These are phyloP conservation scores for Aspergillus viridinutans DNA, from an alignment of 2,329 filamentous ascomycete genomes.

Conservation along the genomic window DNA sequence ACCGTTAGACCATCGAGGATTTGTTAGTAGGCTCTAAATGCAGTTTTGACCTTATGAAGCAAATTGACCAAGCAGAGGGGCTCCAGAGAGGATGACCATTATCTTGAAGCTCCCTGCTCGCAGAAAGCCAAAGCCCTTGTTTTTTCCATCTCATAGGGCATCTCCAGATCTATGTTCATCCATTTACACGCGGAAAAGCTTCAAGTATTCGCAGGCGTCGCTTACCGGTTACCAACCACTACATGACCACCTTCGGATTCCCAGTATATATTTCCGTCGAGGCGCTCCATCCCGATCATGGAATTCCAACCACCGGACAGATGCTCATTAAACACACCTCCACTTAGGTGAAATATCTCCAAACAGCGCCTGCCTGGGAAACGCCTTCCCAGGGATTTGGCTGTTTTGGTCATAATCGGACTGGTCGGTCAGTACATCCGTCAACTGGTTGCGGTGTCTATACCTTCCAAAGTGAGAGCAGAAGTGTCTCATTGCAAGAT, in stretches of 20 bases:
- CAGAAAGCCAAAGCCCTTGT: neutral
- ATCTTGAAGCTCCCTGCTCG: no score
- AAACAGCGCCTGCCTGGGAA: conserved; percentile 20
- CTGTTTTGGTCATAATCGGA: conserved; percentile 10
- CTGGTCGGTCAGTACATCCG: conserved; percentile 5
- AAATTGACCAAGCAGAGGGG: no score
- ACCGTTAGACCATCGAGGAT: conserved; percentile 2
- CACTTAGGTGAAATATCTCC: conserved; percentile 7
- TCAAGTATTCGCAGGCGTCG: neutral
- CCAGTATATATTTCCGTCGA: neutral
- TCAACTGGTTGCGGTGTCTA: neutral
- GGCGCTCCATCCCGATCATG: neutral
- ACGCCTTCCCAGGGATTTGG: conserved; percentile 14
- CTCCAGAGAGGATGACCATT: no score
- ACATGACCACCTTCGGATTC: neutral
- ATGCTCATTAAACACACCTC: conserved; percentile 11
- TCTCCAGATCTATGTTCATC: neutral
- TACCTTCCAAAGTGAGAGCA: conserved; percentile 23
- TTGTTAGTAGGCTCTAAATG: neutral
- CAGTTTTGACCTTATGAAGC: no score
- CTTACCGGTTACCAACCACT: neutral
- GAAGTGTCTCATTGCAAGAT: conserved; percentile 12
- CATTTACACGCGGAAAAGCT: neutral
- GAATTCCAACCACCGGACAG: conserved; percentile 7
- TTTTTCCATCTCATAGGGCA: neutral